Evolutionary conservation across 352 stramenopile species (phyloP), one percentile per base, ranked within the genome.

Genomic region (Pythium aristosporum): DNA sequence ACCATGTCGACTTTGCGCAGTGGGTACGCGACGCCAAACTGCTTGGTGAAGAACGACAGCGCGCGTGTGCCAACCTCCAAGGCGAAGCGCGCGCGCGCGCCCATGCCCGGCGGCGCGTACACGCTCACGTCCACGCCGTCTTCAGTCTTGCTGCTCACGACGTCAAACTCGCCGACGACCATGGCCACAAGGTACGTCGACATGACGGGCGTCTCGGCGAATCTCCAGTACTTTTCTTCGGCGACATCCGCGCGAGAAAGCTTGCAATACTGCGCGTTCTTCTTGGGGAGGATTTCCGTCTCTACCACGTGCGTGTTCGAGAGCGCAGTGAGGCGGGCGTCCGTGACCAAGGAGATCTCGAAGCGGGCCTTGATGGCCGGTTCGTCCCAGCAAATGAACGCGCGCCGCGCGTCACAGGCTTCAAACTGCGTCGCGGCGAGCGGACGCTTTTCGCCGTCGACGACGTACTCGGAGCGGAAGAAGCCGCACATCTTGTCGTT

Each of bases 1-100:
- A 99, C 83, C 94, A 99, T 98, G 74, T 99, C 97, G 63, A 99
- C 76, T 78, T 99, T 99, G 44, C 97, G 97, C 13, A 99, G 72
- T n/a, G 97, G 97, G 78, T 99, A 99, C 9, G 81, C 72, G 32
- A 92, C 85, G 16, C 76, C 79, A 69, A 94, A 92, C 43, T 74
- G 77, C 47, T 80, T 69, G 0, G 78, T 79, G 68, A 94, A 92
- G 58, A 91, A 92, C 54, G 73, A 82, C 10, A 94, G 67, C 50
- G 77, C 80, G 52, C 87, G 74, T 6, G 73, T 82, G 3, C 74
- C 82, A 11, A 89, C 79, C 48, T 79, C 62, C 16, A 99, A 82
- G 16, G 96, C 93, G 74, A 98, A 99, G 5, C 84, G 67, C 2
- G 96, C 97, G 44, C 86, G 79, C 20, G 86, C 77, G 49, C 77